A percentile compares a stretch with the other conserved stretches of the same genome.
These are phyloP conservation scores for Leptoxyphium fumago DNA, from an alignment of 2,329 filamentous ascomycete species.

Conservation along the genomic window DNA sequence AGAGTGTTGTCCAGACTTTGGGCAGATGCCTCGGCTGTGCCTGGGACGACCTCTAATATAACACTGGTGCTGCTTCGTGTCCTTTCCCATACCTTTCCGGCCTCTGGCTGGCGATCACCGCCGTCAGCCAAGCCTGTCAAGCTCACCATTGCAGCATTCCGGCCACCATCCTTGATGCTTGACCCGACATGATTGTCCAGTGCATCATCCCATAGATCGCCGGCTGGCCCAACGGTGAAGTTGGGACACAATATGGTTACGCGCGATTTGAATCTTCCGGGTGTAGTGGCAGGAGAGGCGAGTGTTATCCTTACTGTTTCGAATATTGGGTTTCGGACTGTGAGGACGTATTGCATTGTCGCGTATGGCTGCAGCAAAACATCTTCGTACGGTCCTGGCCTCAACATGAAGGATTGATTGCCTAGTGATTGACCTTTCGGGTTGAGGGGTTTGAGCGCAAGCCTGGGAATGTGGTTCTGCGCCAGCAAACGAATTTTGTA, in stretches of 20 bases:
- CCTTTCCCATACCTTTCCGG: conserved; percentile 90
- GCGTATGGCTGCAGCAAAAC: conserved; percentile 24
- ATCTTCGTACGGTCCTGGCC: conserved; percentile 9
- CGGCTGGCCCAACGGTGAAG: conserved; percentile 88
- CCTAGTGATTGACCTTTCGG: conserved; percentile 32
- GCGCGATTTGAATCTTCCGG: conserved; percentile 58
- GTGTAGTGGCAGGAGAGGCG: conserved; percentile 66
- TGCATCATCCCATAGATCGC: conserved; percentile 87
- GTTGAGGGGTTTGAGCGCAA: conserved; percentile 50
- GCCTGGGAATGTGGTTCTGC: conserved; percentile 66
- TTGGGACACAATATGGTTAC: conserved; percentile 90
- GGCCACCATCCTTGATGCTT: conserved; percentile 9
- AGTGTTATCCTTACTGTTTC: conserved; percentile 77
- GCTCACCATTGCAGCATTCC: conserved; percentile 18
- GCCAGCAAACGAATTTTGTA: conserved; percentile 90
- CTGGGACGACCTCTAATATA: conserved; percentile 73
- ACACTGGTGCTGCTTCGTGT: conserved; percentile 92
- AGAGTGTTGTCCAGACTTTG: conserved; percentile 4
- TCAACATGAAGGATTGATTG: conserved; percentile 14
- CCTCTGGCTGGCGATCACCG: conserved; percentile 52
- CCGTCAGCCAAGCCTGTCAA: conserved; percentile 25
- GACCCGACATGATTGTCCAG: conserved; percentile 24
- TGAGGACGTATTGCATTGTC: conserved; percentile 67
- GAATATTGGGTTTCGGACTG: conserved; percentile 87
- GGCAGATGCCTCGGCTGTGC: conserved; percentile 18